Evolutionary conservation across 495 filamentous ascomycete species (phyloP).

Genomic region (Trichocladium antarcticum): DNA sequence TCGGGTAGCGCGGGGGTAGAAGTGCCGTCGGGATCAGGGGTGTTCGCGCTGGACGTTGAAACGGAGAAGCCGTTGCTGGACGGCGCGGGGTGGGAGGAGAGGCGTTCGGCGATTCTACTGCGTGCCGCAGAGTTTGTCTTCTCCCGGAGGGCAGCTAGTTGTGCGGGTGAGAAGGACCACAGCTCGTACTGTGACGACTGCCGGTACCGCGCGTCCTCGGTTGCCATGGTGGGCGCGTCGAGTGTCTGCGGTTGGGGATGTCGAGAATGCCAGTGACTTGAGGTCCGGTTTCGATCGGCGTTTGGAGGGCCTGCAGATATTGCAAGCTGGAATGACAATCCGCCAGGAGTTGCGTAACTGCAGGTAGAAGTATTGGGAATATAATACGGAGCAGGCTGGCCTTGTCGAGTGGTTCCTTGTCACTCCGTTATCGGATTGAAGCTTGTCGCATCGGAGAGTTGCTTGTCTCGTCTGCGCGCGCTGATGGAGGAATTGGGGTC

Average conservation of each 20-base stretch:
- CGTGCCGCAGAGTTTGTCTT: conserved; percentile 66
- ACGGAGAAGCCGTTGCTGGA: conserved; percentile 21
- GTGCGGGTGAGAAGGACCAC: conserved; percentile 81
- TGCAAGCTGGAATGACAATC: too few species aligned
- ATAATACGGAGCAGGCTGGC: too few species aligned
- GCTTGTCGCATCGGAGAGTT: neutral
- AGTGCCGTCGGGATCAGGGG: conserved; percentile 25
- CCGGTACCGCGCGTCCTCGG: conserved; percentile 86
- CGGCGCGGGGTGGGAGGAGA: conserved; percentile 10
- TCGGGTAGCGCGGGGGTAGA: conserved; percentile 42
- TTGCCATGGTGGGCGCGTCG: conserved; percentile 29
- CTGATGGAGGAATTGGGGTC: neutral
- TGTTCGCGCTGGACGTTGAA: conserved; percentile 25
- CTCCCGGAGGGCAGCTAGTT: conserved; percentile 55
- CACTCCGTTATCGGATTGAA: neutral
- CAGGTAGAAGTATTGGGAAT: too few species aligned
- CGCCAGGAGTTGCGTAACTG: too few species aligned
- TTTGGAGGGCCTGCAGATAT: too few species aligned
- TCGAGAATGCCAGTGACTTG: neutral
- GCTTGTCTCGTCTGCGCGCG: neutral
- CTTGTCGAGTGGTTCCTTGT: neutral
- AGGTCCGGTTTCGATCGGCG: too few species aligned
- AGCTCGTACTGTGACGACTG: conserved; percentile 77
- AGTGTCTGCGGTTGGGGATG: neutral
- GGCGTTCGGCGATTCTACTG: conserved; percentile 50